Evolutionary conservation across 345 rosid species (phyloP), one percentile per base, ranked within the genome.

Genomic region (Reutealis trisperma): DNA sequence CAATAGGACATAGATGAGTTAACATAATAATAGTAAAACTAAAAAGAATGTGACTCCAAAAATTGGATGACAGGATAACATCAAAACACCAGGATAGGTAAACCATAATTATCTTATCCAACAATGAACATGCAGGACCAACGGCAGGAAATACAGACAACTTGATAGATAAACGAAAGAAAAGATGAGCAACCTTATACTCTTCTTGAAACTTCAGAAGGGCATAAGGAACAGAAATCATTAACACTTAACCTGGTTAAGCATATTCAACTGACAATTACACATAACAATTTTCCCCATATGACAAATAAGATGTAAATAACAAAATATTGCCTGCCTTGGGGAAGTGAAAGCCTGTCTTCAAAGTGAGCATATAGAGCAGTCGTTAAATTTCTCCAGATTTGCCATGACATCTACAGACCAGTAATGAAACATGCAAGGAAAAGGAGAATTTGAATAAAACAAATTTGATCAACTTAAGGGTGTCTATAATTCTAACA

Each of bases 321-420:
- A 81, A 75, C 81, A 84, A 84, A 83, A 72, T 75, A 66, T 65
- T 81, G 82, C 84, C 81, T 81, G 86, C 84, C 86, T 85, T 54
- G 84, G 78, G 86, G 77, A 75, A 80, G 86, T 79, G 87, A 85
- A 85, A 86, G 71, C 81, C 87, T 83, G 75, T 79, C 87, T 80
- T 83, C 83, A 86, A 76, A 78, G 67, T 74, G 83, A 84, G 79
- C 83, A 88, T 73, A 81, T 67, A 79, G 79, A 83, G 83, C 84
- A 83, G 84, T 80, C 25, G 71, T 80, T 78, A 89, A 74, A 86
- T 84, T 70, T 85, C 79, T 84, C 83, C 83, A 73, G 69, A 90
- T 78, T 83, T 88, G 82, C 88, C 86, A 89, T 78, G 85, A 75
- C 76, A 77, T 83, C 83, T 83, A 82, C 89, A 87, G 79, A 82